phyloP scores from a whole-genome alignment of 768 basidiomycete genomes.

The Amanita inopinata region DNA sequence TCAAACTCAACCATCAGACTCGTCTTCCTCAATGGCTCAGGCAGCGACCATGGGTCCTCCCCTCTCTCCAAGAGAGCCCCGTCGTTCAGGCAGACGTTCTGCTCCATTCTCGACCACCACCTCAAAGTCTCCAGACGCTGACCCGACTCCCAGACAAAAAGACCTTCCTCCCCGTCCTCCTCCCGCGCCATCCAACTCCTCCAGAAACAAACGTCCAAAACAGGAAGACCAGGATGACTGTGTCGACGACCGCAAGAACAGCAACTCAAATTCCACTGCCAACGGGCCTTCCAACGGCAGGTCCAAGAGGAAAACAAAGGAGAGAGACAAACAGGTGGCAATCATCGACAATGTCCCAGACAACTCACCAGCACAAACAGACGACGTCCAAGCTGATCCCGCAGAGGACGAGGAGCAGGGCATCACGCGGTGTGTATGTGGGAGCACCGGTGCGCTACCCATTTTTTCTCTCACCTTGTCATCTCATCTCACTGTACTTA shows the following conservation, averaged over 20 bases:
- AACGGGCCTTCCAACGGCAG: constrained; percentile 22
- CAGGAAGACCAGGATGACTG: constrained; percentile 65
- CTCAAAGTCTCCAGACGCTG: constrained; percentile 70
- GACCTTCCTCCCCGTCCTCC: constrained; percentile 32
- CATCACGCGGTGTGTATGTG: constrained; percentile 81
- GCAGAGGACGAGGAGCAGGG: constrained; percentile 52
- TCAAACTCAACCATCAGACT: constrained; percentile 10
- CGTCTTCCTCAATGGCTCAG: constrained; percentile 64
- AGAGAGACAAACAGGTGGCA: constrained; percentile 31
- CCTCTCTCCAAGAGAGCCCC: constrained; percentile 65
- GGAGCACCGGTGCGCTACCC: constrained; percentile 53
- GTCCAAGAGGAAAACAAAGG: constrained; percentile 58
- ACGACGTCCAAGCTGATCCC: constrained; percentile 30
- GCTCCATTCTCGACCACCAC: constrained; percentile 57
- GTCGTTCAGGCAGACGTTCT: constrained; percentile 70
- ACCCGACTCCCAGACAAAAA: constrained; percentile 44
- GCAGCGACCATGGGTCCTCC: constrained; percentile 68
- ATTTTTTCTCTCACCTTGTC: constrained; percentile 9
- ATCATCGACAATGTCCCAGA: constrained; percentile 18
- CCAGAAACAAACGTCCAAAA: constrained; percentile 54
- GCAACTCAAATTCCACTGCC: constrained; percentile 20
- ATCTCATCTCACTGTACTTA: constrained; percentile 17
- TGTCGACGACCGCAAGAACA: constrained; percentile 46
- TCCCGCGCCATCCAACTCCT: constrained; percentile 27
- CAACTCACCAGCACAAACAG: constrained; percentile 18